A percentile compares a stretch with the other conserved stretches of the same genome.
Evolutionary conservation across 192 early-diverging fungal species (phyloP).

Genomic region (Ambispora gerdemannii): DNA sequence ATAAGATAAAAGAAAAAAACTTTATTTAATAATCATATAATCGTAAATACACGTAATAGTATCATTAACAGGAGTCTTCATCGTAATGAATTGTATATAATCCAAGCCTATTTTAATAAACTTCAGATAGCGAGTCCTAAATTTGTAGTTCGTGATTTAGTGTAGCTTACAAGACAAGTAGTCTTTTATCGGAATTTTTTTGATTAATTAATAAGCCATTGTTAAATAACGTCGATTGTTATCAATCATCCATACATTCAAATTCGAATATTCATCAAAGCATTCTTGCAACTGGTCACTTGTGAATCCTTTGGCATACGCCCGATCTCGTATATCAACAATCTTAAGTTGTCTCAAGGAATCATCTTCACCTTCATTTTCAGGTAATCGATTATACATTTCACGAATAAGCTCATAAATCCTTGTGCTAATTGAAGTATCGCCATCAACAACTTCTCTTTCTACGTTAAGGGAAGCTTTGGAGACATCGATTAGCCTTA

Average conservation of each 20-base stretch:
- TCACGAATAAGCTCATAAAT: constrained; percentile 80
- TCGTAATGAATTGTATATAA: too few species aligned
- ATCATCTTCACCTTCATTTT: constrained; percentile 51
- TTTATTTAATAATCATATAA: too few species aligned
- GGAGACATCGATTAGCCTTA: constrained; percentile 86
- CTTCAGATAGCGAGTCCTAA: too few species aligned
- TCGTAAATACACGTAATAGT: too few species aligned
- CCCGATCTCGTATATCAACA: constrained; percentile 62
- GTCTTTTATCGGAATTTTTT: too few species aligned
- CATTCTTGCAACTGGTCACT: constrained; percentile 73
- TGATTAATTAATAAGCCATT: neutral
- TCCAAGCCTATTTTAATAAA: too few species aligned
- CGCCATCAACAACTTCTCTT: constrained; percentile 36
- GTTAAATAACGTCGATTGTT: constrained; percentile 52
- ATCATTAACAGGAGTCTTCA: too few species aligned
- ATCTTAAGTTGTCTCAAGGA: constrained; percentile 59
- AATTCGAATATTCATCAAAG: constrained; percentile 67
- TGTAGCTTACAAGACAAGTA: too few species aligned
- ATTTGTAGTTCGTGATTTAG: too few species aligned
- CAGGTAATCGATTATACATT: constrained; percentile 49
- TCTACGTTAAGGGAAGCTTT: constrained; percentile 76
- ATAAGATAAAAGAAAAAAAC: too few species aligned
- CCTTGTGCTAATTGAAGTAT: constrained; percentile 53
- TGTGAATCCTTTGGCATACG: constrained; percentile 73
- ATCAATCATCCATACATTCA: constrained; percentile 70